Base-by-base conservation (phyloP, 352 stramenopile genomes). In the Globisporangium perplexum region DNA sequence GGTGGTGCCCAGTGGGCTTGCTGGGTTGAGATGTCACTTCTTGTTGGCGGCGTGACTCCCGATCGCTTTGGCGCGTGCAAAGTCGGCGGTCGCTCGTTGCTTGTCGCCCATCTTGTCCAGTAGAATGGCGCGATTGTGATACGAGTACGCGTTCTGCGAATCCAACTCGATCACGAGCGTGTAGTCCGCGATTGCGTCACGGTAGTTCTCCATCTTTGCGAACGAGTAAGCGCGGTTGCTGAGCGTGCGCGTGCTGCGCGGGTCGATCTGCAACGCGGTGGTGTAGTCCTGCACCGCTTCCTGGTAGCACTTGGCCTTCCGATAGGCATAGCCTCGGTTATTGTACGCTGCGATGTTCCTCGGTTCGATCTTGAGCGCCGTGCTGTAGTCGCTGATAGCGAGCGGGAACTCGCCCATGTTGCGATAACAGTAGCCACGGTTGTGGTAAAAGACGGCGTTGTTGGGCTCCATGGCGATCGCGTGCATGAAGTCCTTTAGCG, bases 201-300 rank as follows among this genome's bases (percentile, higher is more conserved):
- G 50, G 28, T 84, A 72, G 22, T 56, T 55, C 23, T 83, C 85
- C 73, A 89, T 90, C 66, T 94, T 93, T 26, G 85, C 87, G 47
- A 76, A 78, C 52, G 79, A 90, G 52, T 95, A 95, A 12, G 77
- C 85, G 57, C 85, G 82, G 55, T 95, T 95, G 60, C 86, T 92
- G 22, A 91, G 69, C 24, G 80, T 87, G 24, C 88, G 83, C 24
- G 82, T 88, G 57, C 88, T 93, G 46, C 49, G 60, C n/a, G 80
- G 78, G 42, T 94, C 82, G 41, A 93, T 74, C 31, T 63, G 42
- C 2, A 96, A 60, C 44, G 82, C 81, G 20, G 63, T 82, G 10
- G 68, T 75, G 64, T 95, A 96, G 66, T 95, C 86, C 4, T 63
- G 60, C 33, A 92, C 71, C 11, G 85, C 85, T 47, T 78, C 66